Percentiles rank a stretch among this genome's conserved stretches.
phyloP scores from a whole-genome alignment of 73 alveolate species.

The Breviolum minutum region DNA sequence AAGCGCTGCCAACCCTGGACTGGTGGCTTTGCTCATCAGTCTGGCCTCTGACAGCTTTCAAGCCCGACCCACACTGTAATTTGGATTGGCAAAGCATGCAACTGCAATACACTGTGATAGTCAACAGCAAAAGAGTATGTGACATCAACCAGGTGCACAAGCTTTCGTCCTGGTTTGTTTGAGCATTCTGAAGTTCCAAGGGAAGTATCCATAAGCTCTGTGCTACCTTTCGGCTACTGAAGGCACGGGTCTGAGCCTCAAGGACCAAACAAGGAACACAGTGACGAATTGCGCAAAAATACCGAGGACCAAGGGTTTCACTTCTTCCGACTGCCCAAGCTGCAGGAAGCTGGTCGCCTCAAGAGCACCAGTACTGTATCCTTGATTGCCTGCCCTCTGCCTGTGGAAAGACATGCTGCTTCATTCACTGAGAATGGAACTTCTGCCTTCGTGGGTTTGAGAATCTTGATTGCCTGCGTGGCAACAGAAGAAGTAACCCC shows the following conservation, averaged over 20 bases:
- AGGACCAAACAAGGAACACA: background rate
- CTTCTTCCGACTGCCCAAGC: background rate
- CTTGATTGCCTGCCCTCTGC: background rate
- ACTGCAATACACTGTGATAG: background rate
- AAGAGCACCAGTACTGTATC: too few relatives aligned
- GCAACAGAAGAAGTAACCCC: background rate
- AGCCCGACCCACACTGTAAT: background rate
- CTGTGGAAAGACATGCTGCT: background rate
- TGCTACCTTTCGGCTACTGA: slow-evolving; percentile 10
- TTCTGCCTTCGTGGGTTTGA: background rate
- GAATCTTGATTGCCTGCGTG: background rate
- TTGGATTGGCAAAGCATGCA: background rate
- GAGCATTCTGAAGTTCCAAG: background rate
- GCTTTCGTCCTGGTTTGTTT: background rate
- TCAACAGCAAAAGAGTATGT: background rate
- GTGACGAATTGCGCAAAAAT: background rate
- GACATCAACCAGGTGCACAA: background rate
- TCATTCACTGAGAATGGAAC: background rate
- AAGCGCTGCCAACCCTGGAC: slow-evolving; percentile 84
- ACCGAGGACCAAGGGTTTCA: background rate
- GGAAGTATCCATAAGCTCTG: background rate
- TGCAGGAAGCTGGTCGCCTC: slow-evolving; percentile 20
- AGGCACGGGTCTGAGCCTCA: background rate
- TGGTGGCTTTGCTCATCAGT: slow-evolving; percentile 58
- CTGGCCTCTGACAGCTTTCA: slow-evolving; percentile 8